Conservation (phyloP, 2,329 filamentous ascomycete species). For the Xylaria sp. region DNA sequence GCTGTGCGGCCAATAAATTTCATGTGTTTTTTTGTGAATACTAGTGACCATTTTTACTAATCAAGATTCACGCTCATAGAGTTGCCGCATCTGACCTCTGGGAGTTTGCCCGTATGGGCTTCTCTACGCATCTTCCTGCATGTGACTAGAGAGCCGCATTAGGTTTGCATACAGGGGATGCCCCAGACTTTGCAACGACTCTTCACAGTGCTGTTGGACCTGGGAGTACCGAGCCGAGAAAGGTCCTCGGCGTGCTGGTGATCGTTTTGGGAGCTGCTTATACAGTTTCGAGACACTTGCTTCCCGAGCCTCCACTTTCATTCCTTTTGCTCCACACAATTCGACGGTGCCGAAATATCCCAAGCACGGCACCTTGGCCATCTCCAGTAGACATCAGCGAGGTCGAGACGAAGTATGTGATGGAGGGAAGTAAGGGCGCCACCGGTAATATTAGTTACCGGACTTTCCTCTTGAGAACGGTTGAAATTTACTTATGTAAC, state of each 20-base stretch:
- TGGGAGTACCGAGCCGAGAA: slow-evolving; percentile 27
- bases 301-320: slow-evolving; percentile 46
- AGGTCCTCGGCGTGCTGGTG: slow-evolving; percentile 34
- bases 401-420: slow-evolving; percentile 15
- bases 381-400: slow-evolving; percentile 20
- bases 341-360: slow-evolving; percentile 34
- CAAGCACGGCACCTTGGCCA: slow-evolving; percentile 29
- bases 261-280: slow-evolving; percentile 34
- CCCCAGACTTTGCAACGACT: slow-evolving; percentile 20
- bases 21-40: slow-evolving; percentile 2
- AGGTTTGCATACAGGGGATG: slow-evolving; percentile 24
- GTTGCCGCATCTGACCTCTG: slow-evolving; percentile 15
- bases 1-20: slow-evolving; percentile 9
- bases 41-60: neutral
- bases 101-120: slow-evolving; percentile 10
- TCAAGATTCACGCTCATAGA: neutral
- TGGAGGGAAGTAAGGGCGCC: slow-evolving; percentile 28
- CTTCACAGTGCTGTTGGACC: slow-evolving; percentile 25
- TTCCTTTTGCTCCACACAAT: slow-evolving; percentile 43
- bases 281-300: slow-evolving; percentile 45
- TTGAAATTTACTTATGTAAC: slow-evolving; percentile 27
- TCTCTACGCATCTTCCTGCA: slow-evolving; percentile 28
- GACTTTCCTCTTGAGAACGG: slow-evolving; percentile 30
- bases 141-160: slow-evolving; percentile 34
- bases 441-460: slow-evolving; percentile 40